Percentiles rank a stretch among this genome's conserved stretches.
These are phyloP conservation scores for Laguncularia racemosa DNA, from an alignment of 345 rosid genomes.

Conservation along the genomic window DNA sequence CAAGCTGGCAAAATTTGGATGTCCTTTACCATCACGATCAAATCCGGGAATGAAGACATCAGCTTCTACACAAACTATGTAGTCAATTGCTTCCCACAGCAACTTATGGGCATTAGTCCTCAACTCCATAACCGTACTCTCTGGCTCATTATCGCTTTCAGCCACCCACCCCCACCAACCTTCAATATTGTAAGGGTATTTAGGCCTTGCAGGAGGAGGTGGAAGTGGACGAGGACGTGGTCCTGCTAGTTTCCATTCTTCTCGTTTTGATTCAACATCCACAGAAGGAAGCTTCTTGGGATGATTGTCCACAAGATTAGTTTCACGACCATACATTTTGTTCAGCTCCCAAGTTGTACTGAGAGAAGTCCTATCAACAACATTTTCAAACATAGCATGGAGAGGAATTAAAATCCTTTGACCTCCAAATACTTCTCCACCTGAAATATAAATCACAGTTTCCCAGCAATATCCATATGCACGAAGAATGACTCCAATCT, in stretches of 20 bases:
- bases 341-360: constrained; percentile 82
- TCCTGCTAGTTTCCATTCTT: constrained; percentile 53
- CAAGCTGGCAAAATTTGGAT: constrained; percentile 83
- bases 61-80: constrained; percentile 74
- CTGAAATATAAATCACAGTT: constrained; percentile 74
- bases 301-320: constrained; percentile 37
- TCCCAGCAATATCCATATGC: constrained; percentile 93
- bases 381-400: constrained; percentile 88
- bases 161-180: constrained; percentile 99
- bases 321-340: constrained; percentile 84
- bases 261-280: constrained; percentile 47
- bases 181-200: constrained; percentile 77
- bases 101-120: constrained; percentile 94
- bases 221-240: constrained; percentile 97
- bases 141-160: constrained; percentile 97
- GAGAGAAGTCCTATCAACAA: constrained; percentile 82
- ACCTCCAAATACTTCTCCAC: constrained; percentile 97
- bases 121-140: constrained; percentile 88
- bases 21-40: constrained; percentile 91
- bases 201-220: constrained; percentile 89
- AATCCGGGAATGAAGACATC: constrained; percentile 89
- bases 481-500: constrained; percentile 94
- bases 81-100: constrained; percentile 96
- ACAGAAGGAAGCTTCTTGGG: constrained; percentile 38
- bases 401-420: constrained; percentile 84